Evolutionary conservation across 169 alveolate genomes (phyloP).

Genomic region (Eimeria sp.): DNA sequence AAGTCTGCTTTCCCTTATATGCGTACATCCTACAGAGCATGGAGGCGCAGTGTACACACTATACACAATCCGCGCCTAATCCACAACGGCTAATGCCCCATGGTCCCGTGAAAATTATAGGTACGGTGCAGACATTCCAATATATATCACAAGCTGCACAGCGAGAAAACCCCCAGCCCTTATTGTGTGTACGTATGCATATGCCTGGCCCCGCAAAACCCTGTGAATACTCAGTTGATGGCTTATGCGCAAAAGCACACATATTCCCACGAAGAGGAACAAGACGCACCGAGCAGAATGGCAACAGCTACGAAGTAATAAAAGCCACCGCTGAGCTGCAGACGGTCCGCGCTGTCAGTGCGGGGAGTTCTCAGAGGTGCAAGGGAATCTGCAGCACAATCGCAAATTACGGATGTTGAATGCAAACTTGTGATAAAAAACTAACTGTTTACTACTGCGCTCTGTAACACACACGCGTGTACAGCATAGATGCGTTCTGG

Average conservation of each 20-base stretch:
- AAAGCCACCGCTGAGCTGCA: constrained; percentile 28
- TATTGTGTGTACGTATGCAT: background rate
- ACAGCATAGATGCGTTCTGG: background rate
- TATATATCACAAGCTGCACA: background rate
- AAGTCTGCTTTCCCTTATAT: background rate
- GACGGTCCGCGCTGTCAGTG: constrained; percentile 4
- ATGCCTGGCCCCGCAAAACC: background rate
- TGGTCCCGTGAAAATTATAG: background rate
- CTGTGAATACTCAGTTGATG: background rate
- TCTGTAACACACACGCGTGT: too few species aligned
- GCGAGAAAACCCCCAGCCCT: background rate
- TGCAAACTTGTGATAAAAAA: background rate
- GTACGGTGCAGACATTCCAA: background rate
- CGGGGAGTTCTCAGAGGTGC: constrained; percentile 50
- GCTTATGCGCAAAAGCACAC: background rate
- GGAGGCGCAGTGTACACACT: background rate
- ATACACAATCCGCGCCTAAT: background rate
- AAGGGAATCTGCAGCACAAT: constrained; percentile 57
- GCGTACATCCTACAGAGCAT: background rate
- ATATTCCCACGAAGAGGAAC: background rate
- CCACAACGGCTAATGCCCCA: background rate
- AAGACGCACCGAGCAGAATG: constrained; percentile 1
- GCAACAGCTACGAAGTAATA: constrained; percentile 43
- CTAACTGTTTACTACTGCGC: background rate
- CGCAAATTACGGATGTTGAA: background rate